Evolutionary conservation across 2,329 filamentous ascomycete genomes (phyloP).

Genomic region (Exophiala dermatitidis): DNA sequence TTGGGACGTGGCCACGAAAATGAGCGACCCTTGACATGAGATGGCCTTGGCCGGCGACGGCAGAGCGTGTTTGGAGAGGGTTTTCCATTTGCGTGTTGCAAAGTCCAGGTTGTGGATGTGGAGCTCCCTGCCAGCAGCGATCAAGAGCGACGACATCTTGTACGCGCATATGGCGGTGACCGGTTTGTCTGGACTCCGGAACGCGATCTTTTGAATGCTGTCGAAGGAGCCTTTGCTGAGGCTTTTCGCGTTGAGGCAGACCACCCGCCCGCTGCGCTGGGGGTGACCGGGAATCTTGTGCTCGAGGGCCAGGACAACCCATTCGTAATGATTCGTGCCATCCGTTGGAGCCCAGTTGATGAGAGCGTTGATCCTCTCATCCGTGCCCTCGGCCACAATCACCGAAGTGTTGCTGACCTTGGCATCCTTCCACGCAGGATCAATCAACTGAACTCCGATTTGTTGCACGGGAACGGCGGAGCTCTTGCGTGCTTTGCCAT

Average conservation of each 20-base stretch:
- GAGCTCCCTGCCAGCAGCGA: conserved; percentile 40
- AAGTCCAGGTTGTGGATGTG: conserved; percentile 40
- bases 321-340: conserved; percentile 20
- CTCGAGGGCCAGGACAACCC: conserved; percentile 25
- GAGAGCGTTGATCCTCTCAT: conserved; percentile 19
- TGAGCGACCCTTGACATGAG: conserved; percentile 39
- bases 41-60: conserved; percentile 47
- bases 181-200: conserved; percentile 6
- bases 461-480: conserved; percentile 3
- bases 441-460: conserved; percentile 12
- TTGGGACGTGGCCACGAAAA: conserved; percentile 49
- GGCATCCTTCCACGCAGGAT: conserved; percentile 4
- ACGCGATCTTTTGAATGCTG: conserved; percentile 11
- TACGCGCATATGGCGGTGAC: conserved; percentile 34
- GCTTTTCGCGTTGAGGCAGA: conserved; percentile 21
- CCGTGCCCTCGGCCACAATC: conserved; percentile 18
- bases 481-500: background rate
- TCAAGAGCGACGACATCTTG: conserved; percentile 38
- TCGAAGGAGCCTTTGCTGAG: conserved; percentile 11
- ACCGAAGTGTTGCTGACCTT: conserved; percentile 1
- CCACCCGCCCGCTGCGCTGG: conserved; percentile 13
- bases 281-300: conserved; percentile 4
- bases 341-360: conserved; percentile 23
- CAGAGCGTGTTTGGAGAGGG: conserved; percentile 35
- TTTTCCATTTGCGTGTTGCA: conserved; percentile 37